Evolutionary conservation across 208 protist species (phyloP).

Genomic region (Wallacemonas sp.): DNA sequence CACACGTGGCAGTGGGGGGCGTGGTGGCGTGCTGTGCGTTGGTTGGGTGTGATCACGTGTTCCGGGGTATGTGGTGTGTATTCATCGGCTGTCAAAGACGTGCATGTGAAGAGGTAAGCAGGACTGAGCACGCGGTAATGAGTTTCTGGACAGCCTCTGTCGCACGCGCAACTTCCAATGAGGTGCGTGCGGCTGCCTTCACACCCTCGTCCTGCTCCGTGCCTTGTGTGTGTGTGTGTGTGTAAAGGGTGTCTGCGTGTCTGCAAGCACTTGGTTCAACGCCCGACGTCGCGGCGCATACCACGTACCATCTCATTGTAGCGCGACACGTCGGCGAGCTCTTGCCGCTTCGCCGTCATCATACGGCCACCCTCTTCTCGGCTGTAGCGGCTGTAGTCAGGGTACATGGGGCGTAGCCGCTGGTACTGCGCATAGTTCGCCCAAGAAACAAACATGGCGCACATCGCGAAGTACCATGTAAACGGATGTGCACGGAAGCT

Average conservation of each 20-base stretch:
- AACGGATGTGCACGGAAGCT: constrained; percentile 57
- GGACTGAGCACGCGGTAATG: too few relatives aligned
- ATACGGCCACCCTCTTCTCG: constrained; percentile 60
- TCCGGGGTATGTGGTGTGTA: too few relatives aligned
- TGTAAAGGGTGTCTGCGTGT: too few relatives aligned
- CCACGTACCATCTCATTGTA: constrained; percentile 79
- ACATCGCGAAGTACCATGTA: constrained; percentile 52
- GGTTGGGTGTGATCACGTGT: too few relatives aligned
- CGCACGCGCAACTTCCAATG: neutral
- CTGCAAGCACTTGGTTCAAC: neutral
- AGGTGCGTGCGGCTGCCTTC: neutral
- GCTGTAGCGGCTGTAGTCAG: constrained; percentile 56
- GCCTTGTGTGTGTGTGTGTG: constrained; percentile 2
- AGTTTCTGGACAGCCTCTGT: too few relatives aligned
- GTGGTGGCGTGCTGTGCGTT: too few relatives aligned
- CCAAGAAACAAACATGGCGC: constrained; percentile 44
- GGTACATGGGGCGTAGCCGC: constrained; percentile 65
- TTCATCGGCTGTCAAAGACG: too few relatives aligned
- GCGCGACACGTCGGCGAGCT: constrained; percentile 65
- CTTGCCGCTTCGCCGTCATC: constrained; percentile 74
- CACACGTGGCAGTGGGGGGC: too few relatives aligned
- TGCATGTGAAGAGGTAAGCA: too few relatives aligned
- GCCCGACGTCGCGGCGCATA: constrained; percentile 63
- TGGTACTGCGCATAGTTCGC: constrained; percentile 79
- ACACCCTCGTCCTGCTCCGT: too few relatives aligned